A percentile compares a stretch with the other conserved stretches of the same genome.
phyloP scores from a whole-genome alignment of 371 early-diverging fungal species.

The Haplosporangium sp. region DNA sequence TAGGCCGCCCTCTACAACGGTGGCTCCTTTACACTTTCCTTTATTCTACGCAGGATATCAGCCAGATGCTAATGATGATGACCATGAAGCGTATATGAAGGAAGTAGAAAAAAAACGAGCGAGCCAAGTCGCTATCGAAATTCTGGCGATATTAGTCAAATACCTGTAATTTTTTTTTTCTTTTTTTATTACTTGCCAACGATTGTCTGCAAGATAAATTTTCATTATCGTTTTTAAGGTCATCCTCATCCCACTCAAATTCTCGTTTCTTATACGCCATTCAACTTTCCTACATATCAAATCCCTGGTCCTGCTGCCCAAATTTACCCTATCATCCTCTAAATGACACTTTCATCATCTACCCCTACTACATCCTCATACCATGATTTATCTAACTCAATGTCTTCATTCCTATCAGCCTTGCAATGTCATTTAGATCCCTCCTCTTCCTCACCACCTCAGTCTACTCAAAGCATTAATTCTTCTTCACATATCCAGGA shows the following conservation, averaged over 20 bases:
- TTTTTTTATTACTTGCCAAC: too few relatives aligned
- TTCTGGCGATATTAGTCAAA: background rate
- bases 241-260: too few relatives aligned
- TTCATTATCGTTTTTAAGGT: too few relatives aligned
- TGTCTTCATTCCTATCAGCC: constrained; percentile 24
- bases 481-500: background rate
- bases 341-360: constrained; percentile 19
- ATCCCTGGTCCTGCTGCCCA: background rate
- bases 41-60: constrained; percentile 5
- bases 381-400: constrained; percentile 8
- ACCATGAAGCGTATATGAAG: background rate
- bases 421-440: constrained; percentile 1
- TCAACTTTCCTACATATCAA: background rate
- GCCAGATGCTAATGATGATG: constrained; percentile 15
- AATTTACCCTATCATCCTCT: background rate
- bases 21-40: background rate
- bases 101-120: background rate
- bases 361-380: constrained; percentile 8
- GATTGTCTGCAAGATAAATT: too few relatives aligned
- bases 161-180: too few relatives aligned
- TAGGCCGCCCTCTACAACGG: background rate
- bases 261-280: background rate
- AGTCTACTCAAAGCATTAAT: background rate
- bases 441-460: constrained; percentile 5
- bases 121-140: constrained; percentile 19